Base-by-base conservation (phyloP, 352 stramenopile genomes). In the Elongisporangium undulatum region DNA sequence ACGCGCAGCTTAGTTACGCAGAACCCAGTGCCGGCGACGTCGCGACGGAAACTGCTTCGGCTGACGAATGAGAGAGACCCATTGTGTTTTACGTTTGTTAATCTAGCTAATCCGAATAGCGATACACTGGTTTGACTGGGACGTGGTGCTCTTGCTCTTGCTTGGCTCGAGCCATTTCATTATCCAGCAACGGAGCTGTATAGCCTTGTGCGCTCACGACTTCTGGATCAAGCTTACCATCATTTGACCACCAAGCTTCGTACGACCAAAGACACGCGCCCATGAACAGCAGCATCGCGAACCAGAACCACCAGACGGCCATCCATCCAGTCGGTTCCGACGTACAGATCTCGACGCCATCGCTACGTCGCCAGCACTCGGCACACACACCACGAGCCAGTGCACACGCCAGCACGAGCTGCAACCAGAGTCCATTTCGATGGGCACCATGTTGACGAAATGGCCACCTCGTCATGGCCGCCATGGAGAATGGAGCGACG, bases 241-340 rank as follows among this genome's bases (percentile, higher is more conserved):
- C 49, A 53, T 17, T 45, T 17, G 34, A 45, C 34, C 34, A 45
- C 34, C 9, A 45, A 4, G 34, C 34, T 17, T 45, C 34, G 17
- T 45, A 45, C 1, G 34, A 45, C 34, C 34, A 45, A 45, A 45
- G 34, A 45, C 34, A 45, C 9, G 34, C 34, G 34, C 34, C 61
- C 16, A 61, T 60, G 57, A 85, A 61, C 22, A 89, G 49, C 49
- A 89, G 64, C 54, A 85, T 41, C 34, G 62, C 74, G 61, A 89
- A 79, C 74, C 82, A 91, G 64, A 89, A 77, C 82, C 82, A 91
- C 75, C 77, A 88, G 41, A 77, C 62, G 23, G 71, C 63, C 52
- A 79, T 58, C 66, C 79, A 78, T 10, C 69, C 75, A 7, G 71
- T 55, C 12, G 71, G 67, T 17, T 91, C 82, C 3, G 70, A 55